A percentile compares a stretch with the other conserved stretches of the same genome.
Evolutionary conservation across 306 rosid genomes (phyloP).

Genomic region (Clitoria ternatea): DNA sequence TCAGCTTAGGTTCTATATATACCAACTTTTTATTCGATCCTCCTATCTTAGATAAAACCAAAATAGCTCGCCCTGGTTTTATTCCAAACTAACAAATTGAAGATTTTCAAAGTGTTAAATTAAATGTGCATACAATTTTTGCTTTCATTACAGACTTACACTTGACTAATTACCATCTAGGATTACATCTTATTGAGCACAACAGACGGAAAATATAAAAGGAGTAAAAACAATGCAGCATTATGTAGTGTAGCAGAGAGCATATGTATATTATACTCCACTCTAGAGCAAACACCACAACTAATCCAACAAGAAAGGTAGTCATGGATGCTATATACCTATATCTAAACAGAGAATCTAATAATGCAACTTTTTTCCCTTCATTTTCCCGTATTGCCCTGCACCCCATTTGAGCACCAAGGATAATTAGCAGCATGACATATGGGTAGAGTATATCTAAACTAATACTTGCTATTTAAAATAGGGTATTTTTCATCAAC

Average conservation of each 20-base stretch:
- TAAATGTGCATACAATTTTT: neutral
- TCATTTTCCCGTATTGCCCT: neutral
- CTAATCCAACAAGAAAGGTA: neutral
- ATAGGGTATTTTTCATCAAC: neutral
- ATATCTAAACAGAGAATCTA: neutral
- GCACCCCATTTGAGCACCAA: neutral
- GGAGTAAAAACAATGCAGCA: neutral
- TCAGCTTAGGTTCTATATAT: too few species aligned
- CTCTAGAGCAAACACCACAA: neutral
- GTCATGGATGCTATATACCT: neutral
- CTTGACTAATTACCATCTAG: neutral
- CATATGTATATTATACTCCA: neutral
- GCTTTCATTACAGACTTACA: neutral
- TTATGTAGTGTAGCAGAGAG: neutral
- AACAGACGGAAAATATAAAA: neutral
- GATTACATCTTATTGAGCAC: slow-evolving; percentile 11
- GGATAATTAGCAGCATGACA: neutral
- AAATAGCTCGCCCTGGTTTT: slow-evolving; percentile 3
- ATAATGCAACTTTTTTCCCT: neutral
- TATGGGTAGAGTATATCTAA: neutral
- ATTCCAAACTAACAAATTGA: neutral
- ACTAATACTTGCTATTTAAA: neutral
- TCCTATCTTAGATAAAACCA: too few species aligned
- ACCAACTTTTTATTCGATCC: too few species aligned
- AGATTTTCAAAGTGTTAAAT: slow-evolving; percentile 8